Conservation (phyloP, 495 filamentous ascomycete genomes). For the Neurospora sublineolata region DNA sequence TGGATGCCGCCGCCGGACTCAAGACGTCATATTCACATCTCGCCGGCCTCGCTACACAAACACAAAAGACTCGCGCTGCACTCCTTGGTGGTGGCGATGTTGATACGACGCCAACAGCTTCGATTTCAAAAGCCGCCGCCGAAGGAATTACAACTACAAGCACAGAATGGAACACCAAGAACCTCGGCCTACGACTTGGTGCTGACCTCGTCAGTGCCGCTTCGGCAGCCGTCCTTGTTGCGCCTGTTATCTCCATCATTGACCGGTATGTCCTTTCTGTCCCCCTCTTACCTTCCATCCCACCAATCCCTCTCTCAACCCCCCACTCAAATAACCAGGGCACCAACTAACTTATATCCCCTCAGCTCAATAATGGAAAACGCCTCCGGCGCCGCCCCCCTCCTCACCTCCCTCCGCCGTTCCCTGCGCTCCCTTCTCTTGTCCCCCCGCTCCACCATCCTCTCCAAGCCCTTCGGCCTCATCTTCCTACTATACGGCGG, state of each 20-base stretch:
- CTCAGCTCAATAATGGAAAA: slow-evolving; percentile 91
- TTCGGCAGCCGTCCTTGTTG: slow-evolving; percentile 68
- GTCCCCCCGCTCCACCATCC: slow-evolving; percentile 58
- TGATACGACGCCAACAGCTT: not conserved
- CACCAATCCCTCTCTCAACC: not conserved
- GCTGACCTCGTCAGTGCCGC: slow-evolving; percentile 67
- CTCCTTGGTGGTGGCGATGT: not conserved
- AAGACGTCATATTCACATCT: not conserved
- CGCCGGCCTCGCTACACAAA: not conserved
- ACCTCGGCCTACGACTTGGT: slow-evolving; percentile 53
- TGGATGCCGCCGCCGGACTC: not conserved
- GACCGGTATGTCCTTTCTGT: slow-evolving; percentile 52
- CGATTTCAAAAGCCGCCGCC: not conserved
- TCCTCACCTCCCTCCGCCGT: slow-evolving; percentile 51
- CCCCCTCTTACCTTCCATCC: no score
- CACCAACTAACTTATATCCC: not conserved
- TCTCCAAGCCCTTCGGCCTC: slow-evolving; percentile 72
- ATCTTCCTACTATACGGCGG: slow-evolving; percentile 82
- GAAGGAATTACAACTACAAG: not conserved
- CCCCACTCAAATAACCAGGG: not conserved
- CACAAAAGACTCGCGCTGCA: not conserved
- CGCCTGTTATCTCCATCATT: slow-evolving; percentile 82
- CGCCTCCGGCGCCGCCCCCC: slow-evolving; percentile 68
- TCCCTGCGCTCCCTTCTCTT: slow-evolving; percentile 53
- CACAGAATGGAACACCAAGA: slow-evolving; percentile 63